phyloP scores from a whole-genome alignment of 2,329 filamentous ascomycete genomes.

The Elsinoe fawcettii region DNA sequence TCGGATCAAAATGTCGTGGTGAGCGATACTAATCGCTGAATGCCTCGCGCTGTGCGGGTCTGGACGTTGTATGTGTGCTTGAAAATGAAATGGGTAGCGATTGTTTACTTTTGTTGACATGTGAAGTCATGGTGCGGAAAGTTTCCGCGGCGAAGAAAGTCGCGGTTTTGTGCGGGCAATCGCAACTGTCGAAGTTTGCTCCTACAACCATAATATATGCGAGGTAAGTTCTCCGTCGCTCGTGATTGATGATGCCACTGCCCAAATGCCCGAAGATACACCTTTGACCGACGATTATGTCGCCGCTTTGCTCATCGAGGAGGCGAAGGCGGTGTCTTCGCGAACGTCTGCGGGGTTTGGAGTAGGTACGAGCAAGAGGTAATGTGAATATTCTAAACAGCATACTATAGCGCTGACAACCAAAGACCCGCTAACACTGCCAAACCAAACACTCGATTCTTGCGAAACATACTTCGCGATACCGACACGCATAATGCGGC shows the following conservation, averaged over 20 bases:
- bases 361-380: constrained; percentile 54
- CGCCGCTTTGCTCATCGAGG: constrained; percentile 67
- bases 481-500: constrained; percentile 85
- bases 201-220: not conserved
- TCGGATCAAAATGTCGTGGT: too few relatives aligned
- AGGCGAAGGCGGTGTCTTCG: constrained; percentile 65
- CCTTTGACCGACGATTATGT: constrained; percentile 68
- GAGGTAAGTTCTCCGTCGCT: not conserved
- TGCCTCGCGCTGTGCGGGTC: too few relatives aligned
- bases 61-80: too few relatives aligned
- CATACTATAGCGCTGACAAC: not conserved
- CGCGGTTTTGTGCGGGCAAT: not conserved
- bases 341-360: constrained; percentile 69
- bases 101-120: constrained; percentile 17
- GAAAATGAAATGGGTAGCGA: not conserved
- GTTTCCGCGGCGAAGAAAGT: not conserved
- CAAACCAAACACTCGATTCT: constrained; percentile 85
- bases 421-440: constrained; percentile 34
- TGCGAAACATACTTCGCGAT: constrained; percentile 79
- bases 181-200: not conserved
- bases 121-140: constrained; percentile 12
- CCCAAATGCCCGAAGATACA: constrained; percentile 23
- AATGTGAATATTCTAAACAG: constrained; percentile 18
- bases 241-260: constrained; percentile 12
- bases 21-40: too few relatives aligned